phyloP scores from a whole-genome alignment of 257 asterid genomes.

The Plectranthus barbatus region DNA sequence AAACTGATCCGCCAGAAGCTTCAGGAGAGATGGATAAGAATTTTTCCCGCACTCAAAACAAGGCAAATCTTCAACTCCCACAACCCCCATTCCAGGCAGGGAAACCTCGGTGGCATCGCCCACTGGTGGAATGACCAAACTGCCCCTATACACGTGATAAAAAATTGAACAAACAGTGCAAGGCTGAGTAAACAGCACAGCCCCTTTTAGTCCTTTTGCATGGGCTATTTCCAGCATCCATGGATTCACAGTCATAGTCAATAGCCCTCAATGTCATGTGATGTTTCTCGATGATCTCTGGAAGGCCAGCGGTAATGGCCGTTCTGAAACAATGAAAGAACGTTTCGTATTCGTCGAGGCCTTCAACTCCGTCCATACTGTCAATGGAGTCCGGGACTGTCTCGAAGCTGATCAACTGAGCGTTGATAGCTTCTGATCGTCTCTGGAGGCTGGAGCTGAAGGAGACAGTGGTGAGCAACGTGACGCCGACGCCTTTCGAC shows the following conservation, averaged over 20 bases:
- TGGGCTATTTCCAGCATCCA: slow-evolving; percentile 31
- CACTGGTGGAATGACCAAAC: no score
- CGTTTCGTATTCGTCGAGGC: background rate
- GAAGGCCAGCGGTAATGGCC: slow-evolving; percentile 16
- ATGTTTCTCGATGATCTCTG: slow-evolving; percentile 11
- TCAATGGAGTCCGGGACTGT: slow-evolving; percentile 18
- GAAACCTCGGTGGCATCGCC: no score
- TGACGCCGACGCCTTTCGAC: slow-evolving; percentile 17
- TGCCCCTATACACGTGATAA: no score
- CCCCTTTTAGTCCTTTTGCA: slow-evolving; percentile 29
- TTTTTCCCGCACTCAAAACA: no score
- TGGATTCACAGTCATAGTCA: slow-evolving; percentile 20
- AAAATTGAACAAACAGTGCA: no score
- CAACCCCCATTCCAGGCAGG: no score
- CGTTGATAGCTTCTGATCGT: background rate
- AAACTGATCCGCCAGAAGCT: no score
- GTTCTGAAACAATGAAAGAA: background rate
- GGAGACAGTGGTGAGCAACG: slow-evolving; percentile 20
- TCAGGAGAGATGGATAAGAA: no score
- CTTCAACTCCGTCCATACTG: background rate
- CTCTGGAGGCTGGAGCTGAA: background rate
- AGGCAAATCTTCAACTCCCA: no score
- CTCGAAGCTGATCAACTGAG: slow-evolving; percentile 10
- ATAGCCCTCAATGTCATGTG: slow-evolving; percentile 7
- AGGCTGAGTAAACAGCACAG: slow-evolving; percentile 13